Percentiles rank a stretch among this genome's conserved stretches.
phyloP scores from a whole-genome alignment of 1,139 yeast genomes.

The Diutina scorzettiae region DNA sequence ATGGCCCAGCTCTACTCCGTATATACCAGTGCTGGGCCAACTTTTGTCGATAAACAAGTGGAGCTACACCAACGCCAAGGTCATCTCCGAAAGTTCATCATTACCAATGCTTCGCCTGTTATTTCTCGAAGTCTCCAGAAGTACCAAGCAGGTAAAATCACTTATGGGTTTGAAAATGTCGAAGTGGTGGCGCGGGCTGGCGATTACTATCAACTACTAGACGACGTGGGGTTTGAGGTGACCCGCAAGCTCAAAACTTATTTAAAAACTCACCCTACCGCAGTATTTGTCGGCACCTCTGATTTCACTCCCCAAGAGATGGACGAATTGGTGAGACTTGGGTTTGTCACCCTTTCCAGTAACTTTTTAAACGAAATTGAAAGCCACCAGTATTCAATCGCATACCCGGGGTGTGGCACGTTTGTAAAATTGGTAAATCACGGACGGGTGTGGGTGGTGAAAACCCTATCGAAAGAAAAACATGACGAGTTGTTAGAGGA shows the following conservation, averaged over 20 bases:
- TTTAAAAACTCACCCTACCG: slow-evolving; percentile 18
- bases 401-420: slow-evolving; percentile 55
- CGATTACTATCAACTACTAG: slow-evolving; percentile 15
- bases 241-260: slow-evolving; percentile 16
- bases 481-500: slow-evolving; percentile 45
- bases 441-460: slow-evolving; percentile 41
- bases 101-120: slow-evolving; percentile 35
- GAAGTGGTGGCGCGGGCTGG: slow-evolving; percentile 24
- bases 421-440: slow-evolving; percentile 35
- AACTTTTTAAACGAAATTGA: slow-evolving; percentile 38
- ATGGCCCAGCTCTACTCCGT: slow-evolving; percentile 29
- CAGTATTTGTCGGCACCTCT: slow-evolving; percentile 19
- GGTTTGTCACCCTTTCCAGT: slow-evolving; percentile 43
- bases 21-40: slow-evolving; percentile 28
- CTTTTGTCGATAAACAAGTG: slow-evolving; percentile 31
- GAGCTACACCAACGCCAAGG: slow-evolving; percentile 27
- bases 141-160: slow-evolving; percentile 19
- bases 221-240: slow-evolving; percentile 2
- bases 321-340: slow-evolving; percentile 30
- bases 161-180: slow-evolving; percentile 35
- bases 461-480: slow-evolving; percentile 27
- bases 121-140: slow-evolving; percentile 24
- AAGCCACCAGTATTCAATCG: slow-evolving; percentile 33
- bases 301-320: slow-evolving; percentile 19
- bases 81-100: slow-evolving; percentile 24